These are phyloP conservation scores for Moniliella sp. DNA, from an alignment of 1,284 basidiomycete genomes.

Conservation along the genomic window DNA sequence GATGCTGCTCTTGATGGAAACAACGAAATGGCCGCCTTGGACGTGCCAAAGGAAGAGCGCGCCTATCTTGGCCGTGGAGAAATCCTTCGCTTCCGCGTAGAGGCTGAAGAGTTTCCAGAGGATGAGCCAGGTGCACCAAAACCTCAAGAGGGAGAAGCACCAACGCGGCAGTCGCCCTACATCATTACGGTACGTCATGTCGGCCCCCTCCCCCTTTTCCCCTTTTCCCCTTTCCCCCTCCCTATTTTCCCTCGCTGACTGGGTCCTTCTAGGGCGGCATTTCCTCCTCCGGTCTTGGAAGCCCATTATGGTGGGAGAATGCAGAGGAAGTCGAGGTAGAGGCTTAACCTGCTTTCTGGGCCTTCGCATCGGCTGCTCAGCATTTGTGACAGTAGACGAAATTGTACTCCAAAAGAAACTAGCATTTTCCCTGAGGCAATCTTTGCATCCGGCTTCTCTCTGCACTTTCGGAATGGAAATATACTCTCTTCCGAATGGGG, in stretches of 20 bases:
- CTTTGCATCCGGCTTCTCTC: too few relatives aligned
- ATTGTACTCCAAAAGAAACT: too few relatives aligned
- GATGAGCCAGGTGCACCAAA: slow-evolving; percentile 50
- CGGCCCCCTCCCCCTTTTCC: not conserved
- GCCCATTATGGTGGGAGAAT: not conserved
- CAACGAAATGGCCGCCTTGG: slow-evolving; percentile 16
- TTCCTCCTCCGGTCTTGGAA: not conserved
- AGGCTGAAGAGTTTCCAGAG: slow-evolving; percentile 69
- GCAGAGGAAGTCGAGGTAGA: not conserved
- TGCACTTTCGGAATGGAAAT: too few relatives aligned
- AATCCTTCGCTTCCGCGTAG: slow-evolving; percentile 64
- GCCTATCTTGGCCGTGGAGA: slow-evolving; percentile 71
- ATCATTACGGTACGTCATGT: not conserved
- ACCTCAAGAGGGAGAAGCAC: too few relatives aligned
- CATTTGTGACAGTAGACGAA: too few relatives aligned
- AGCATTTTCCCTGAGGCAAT: too few relatives aligned
- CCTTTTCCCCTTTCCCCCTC: not conserved
- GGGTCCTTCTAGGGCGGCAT: not conserved
- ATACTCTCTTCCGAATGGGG: too few relatives aligned
- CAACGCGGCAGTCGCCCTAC: too few relatives aligned
- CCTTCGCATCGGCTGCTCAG: too few relatives aligned
- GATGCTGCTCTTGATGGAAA: slow-evolving; percentile 38
- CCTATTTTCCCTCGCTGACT: not conserved
- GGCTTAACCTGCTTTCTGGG: too few relatives aligned
- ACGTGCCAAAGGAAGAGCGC: slow-evolving; percentile 40